Base-by-base conservation (phyloP, 257 asterid genomes). In the Rehmannia glutinosa region DNA sequence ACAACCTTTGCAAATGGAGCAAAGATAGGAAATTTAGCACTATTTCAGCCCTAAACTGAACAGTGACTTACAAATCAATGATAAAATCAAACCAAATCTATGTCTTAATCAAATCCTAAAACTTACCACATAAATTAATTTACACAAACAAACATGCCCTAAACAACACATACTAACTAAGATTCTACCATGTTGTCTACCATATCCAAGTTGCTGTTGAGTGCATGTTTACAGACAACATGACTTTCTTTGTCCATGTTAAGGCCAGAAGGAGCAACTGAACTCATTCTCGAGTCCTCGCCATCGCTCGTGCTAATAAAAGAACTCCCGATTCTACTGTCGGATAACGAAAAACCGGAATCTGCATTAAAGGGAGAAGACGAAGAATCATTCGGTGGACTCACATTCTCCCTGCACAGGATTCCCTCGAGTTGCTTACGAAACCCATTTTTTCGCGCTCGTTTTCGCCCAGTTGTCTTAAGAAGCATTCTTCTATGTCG, bases 361-460 rank as follows among this genome's bases (percentile, higher is more conserved):
- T 79, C 87, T 3, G 75, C 81, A 19, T 65, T 75, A 46, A 68
- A 53, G 21, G 89, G 78, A 7, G 94, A n/a, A n/a, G n/a, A n/a
- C n/a, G n/a, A 80, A 43, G 85, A 79, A 36, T 62, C 39, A 5
- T 61, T 60, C 5, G 21, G 16, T 6, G 96, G 91, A 30, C 90
- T 76, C 19, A 17, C 73, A 1, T 75, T 41, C 8, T 80, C 90
- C 57, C 81, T 73, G 84, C 86, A 68, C 46, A 90, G 54, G 5
- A 91, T 88, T 33, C 96, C 95, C 60, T 86, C 97, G 0, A 91
- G 83, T 67, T 87, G 95, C 50, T 85, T 78, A 64, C 96, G 75
- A 49, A 94, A 94, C 32, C 89, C 96, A 15, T 85, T 91, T n/a
- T 58, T 87, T 94, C 1, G 96, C 96, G 8, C 82, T 87, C 91